A percentile compares a stretch with the other conserved stretches of the same genome.
Evolutionary conservation across 164 flowering plant species (phyloP).

Genomic region (Houttuynia cordata): DNA sequence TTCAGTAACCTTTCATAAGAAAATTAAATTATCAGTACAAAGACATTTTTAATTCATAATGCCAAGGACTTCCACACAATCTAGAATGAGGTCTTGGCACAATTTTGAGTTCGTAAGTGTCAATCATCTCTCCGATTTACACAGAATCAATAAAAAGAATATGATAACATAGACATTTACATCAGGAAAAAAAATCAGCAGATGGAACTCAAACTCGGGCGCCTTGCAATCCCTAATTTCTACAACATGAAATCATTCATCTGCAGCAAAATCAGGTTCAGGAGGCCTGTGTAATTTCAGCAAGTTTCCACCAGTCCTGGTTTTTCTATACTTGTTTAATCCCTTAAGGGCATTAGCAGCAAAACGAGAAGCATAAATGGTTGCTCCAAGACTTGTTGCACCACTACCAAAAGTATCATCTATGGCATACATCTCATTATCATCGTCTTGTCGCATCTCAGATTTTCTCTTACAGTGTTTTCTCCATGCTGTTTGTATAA

Average conservation of each 20-base stretch:
- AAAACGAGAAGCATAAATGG: constrained; percentile 71
- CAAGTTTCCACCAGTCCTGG: constrained; percentile 37
- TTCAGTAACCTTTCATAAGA: too few relatives aligned
- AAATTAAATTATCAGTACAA: too few relatives aligned
- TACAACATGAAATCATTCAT: constrained; percentile 20
- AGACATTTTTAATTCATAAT: too few relatives aligned
- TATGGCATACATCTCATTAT: constrained; percentile 14
- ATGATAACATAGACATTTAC: too few relatives aligned
- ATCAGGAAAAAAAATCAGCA: too few relatives aligned
- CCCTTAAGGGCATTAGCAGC: constrained; percentile 88
- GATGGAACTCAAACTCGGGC: background rate
- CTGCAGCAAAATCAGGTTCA: constrained; percentile 80
- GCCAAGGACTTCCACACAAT: too few relatives aligned
- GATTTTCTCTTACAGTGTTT: constrained; percentile 78
- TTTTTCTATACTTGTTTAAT: constrained; percentile 52
- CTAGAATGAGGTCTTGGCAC: too few relatives aligned
- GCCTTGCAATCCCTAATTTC: background rate
- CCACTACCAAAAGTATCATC: constrained; percentile 20
- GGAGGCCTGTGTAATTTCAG: constrained; percentile 68
- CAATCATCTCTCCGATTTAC: too few relatives aligned
- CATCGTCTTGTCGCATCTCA: constrained; percentile 59
- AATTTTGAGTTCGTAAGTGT: too few relatives aligned
- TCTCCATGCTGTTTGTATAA: constrained; percentile 96
- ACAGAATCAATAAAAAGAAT: too few relatives aligned
- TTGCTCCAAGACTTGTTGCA: constrained; percentile 68